Conservation (phyloP, 805 yeast genomes). For the Diddensiella transvaalensis region DNA sequence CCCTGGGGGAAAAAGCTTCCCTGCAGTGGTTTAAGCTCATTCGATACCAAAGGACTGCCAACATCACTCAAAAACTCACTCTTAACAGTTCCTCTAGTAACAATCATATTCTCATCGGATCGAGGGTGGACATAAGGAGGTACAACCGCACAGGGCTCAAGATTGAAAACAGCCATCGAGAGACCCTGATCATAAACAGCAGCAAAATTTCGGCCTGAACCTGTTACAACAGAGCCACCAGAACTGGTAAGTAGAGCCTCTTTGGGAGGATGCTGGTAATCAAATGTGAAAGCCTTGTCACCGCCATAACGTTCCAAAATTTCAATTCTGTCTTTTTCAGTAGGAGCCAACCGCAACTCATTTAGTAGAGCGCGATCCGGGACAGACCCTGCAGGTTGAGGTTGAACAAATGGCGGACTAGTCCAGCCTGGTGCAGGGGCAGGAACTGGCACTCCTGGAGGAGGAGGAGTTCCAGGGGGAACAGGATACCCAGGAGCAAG, state of each 20-base stretch:
- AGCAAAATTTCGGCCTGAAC: slow-evolving; percentile 18
- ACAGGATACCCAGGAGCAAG: not conserved
- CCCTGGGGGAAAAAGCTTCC: slow-evolving; percentile 23
- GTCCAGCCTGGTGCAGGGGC: not conserved
- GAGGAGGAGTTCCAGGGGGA: slow-evolving; percentile 4
- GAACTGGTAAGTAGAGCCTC: slow-evolving; percentile 5
- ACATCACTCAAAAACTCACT: slow-evolving; percentile 19
- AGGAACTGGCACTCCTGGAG: not conserved
- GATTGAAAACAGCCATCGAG: slow-evolving; percentile 13
- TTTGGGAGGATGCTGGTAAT: slow-evolving; percentile 18
- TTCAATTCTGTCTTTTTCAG: slow-evolving; percentile 12
- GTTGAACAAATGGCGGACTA: not conserved
- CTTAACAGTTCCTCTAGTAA: slow-evolving; percentile 16
- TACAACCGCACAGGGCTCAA: slow-evolving; percentile 22
- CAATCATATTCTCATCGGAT: slow-evolving; percentile 20
- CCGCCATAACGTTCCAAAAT: slow-evolving; percentile 14
- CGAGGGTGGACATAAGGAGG: slow-evolving; percentile 20
- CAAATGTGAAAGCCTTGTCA: slow-evolving; percentile 17
- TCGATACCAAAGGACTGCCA: slow-evolving; percentile 16
- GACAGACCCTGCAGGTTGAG: not conserved
- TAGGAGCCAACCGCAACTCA: slow-evolving; percentile 9
- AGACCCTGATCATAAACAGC: slow-evolving; percentile 20
- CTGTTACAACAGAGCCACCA: slow-evolving; percentile 16
- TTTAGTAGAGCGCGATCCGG: slow-evolving; percentile 5
- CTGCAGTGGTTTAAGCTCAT: slow-evolving; percentile 13